These are phyloP conservation scores for Torulaspora gathmanii DNA, from an alignment of 805 yeast species.

Conservation along the genomic window DNA sequence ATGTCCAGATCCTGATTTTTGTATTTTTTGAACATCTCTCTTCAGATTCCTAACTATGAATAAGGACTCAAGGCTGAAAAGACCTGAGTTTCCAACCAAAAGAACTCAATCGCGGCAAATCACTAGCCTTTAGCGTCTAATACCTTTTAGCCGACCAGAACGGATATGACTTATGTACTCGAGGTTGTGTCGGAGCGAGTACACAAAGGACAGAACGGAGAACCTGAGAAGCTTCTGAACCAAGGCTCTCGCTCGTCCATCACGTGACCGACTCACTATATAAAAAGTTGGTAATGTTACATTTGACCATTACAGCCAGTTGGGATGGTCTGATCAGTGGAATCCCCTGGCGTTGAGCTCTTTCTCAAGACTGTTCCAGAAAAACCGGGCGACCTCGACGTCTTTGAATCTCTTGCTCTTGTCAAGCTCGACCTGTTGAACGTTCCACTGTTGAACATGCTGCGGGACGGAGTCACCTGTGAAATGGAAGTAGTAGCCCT, in stretches of 20 bases:
- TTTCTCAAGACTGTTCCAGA: conserved; percentile 82
- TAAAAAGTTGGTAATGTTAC: conserved; percentile 1
- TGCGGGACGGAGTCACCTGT: conserved; percentile 76
- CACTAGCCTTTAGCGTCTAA: background rate
- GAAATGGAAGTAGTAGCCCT: conserved; percentile 75
- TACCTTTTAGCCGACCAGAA: background rate
- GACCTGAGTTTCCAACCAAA: background rate
- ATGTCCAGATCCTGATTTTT: conserved; percentile 41
- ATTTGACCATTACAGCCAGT: background rate
- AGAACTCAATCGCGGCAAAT: background rate
- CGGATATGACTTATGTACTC: background rate
- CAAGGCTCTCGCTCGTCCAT: background rate
- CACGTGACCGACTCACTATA: background rate
- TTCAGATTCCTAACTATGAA: background rate
- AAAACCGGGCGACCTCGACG: conserved; percentile 73
- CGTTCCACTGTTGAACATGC: conserved; percentile 82
- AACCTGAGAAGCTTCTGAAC: background rate
- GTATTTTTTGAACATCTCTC: conserved; percentile 29
- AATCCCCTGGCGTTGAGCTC: conserved; percentile 66
- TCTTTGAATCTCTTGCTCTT: conserved; percentile 82
- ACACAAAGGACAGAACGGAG: background rate
- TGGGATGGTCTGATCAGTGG: conserved; percentile 16
- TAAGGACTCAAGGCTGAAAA: background rate
- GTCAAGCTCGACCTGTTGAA: conserved; percentile 70
- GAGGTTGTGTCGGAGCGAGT: background rate